These are phyloP conservation scores for Withania somnifera DNA, from an alignment of 305 asterid species.

Conservation along the genomic window DNA sequence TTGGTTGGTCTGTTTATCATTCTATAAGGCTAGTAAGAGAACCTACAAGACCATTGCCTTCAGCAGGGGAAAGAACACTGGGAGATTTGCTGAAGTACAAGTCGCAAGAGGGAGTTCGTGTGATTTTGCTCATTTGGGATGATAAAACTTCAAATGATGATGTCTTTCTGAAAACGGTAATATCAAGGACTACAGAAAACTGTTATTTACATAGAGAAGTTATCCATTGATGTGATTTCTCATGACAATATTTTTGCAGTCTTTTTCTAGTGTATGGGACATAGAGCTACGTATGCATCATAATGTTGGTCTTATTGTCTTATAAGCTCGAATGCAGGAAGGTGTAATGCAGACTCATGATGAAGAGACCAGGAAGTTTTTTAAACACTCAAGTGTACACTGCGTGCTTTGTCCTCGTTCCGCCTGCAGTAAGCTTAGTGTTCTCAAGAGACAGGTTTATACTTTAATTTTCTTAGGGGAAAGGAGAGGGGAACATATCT, in stretches of 20 bases:
- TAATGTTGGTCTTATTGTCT: background rate
- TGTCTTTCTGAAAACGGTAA: constrained; percentile 13
- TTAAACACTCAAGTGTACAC: constrained; percentile 15
- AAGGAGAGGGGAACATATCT: background rate
- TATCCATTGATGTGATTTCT: background rate
- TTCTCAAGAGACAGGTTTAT: constrained; percentile 13
- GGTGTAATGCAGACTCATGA: constrained; percentile 20
- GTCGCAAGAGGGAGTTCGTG: constrained; percentile 18
- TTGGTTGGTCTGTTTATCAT: constrained; percentile 19
- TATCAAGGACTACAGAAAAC: background rate
- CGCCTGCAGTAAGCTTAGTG: constrained; percentile 17
- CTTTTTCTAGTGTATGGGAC: background rate
- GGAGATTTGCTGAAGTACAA: constrained; percentile 19
- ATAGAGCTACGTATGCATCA: background rate
- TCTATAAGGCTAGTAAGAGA: constrained; percentile 14
- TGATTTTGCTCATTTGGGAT: constrained; percentile 17
- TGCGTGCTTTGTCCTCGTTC: constrained; percentile 18
- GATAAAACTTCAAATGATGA: constrained; percentile 17
- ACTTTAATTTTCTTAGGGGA: background rate
- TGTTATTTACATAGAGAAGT: background rate
- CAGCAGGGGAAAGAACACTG: constrained; percentile 10
- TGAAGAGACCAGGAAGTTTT: constrained; percentile 14
- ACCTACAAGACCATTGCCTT: constrained; percentile 14
- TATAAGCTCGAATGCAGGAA: constrained; percentile 8
- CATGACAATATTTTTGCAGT: background rate